phyloP scores from a whole-genome alignment of 805 yeast genomes.

The Saccharomycopsis olivae region DNA sequence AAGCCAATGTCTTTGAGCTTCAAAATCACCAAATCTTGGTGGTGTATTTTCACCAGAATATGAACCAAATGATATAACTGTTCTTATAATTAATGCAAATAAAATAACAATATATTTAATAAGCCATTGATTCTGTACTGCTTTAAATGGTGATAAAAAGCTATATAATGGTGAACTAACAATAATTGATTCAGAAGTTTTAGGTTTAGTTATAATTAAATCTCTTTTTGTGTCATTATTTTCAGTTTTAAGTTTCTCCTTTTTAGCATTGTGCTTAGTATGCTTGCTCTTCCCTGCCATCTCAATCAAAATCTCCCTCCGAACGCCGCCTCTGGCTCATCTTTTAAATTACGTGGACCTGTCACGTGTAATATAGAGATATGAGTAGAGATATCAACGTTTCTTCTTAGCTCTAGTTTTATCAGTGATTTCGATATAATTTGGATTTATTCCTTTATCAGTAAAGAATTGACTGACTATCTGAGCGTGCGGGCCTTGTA shows the following conservation, averaged over 20 bases:
- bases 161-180: constrained; percentile 58
- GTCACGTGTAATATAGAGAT: too few relatives aligned
- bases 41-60: constrained; percentile 63
- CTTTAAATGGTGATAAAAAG: constrained; percentile 65
- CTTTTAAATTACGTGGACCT: too few relatives aligned
- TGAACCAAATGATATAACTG: constrained; percentile 83
- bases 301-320: too few relatives aligned
- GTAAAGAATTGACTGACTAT: constrained; percentile 47
- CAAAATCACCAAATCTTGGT: constrained; percentile 92
- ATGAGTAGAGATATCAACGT: too few relatives aligned
- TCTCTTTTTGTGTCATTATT: background rate
- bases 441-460: constrained; percentile 49
- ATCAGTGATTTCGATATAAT: constrained; percentile 58
- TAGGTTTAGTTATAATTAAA: constrained; percentile 1
- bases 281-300: too few relatives aligned
- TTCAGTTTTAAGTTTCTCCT: too few relatives aligned
- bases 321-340: too few relatives aligned
- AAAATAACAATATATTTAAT: constrained; percentile 68
- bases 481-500: constrained; percentile 84
- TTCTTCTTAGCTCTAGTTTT: constrained; percentile 24
- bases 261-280: too few relatives aligned
- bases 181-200: constrained; percentile 10
- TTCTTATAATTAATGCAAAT: constrained; percentile 63
- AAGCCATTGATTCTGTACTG: constrained; percentile 84
- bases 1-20: constrained; percentile 98